Base-by-base conservation (phyloP, 805 yeast genomes). In the Novakomyces olei region DNA sequence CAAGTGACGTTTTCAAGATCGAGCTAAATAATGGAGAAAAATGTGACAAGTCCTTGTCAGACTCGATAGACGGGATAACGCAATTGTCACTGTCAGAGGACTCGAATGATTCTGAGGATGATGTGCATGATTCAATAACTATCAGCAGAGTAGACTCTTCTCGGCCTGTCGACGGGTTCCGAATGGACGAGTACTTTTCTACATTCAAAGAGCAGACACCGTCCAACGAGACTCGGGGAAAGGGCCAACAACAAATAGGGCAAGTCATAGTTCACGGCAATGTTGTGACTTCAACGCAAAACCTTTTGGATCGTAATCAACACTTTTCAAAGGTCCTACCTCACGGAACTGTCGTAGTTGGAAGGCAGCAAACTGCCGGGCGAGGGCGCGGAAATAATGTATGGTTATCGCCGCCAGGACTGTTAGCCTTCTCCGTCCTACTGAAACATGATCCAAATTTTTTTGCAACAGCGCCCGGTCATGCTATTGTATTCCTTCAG, bases 321-420 rank as follows among this genome's bases (percentile, higher is more conserved):
- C 46, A 57, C 8, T 46, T 79, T 24, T 50, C 85, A 35, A 53
- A 60, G 5, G 44, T 55, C 23, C 49, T 77, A 18, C 93, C 93
- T 1, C 60, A 69, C 18, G 93, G 93, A 0, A 42, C 55, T 12
- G 63, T 71, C 7, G 58, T 72, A 7, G 62, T 71, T 3, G 94
- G 92, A 1, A 72, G 83, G 1, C 67, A 75, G 3, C 99, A 88
- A 50, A 72, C 79, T 1, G 65, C 80, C 0, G 99, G 98, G 1
- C 61, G 85, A 31, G 99, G 99, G 2, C 67, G 99, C 36, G 92
- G 95, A 10, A 91, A 88, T 1, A 88, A 88, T 41, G 72, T 70
- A 2, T 88, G 98, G 98, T 73, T 88, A 16, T 83, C 79, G 42
- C 99, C 99, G 3, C 62, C 65, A 16, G 99, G 99, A 7, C 91